A percentile compares a stretch with the other conserved stretches of the same genome.
These are phyloP conservation scores for Raphanus raphanistrum DNA, from an alignment of 345 rosid species.

Conservation along the genomic window DNA sequence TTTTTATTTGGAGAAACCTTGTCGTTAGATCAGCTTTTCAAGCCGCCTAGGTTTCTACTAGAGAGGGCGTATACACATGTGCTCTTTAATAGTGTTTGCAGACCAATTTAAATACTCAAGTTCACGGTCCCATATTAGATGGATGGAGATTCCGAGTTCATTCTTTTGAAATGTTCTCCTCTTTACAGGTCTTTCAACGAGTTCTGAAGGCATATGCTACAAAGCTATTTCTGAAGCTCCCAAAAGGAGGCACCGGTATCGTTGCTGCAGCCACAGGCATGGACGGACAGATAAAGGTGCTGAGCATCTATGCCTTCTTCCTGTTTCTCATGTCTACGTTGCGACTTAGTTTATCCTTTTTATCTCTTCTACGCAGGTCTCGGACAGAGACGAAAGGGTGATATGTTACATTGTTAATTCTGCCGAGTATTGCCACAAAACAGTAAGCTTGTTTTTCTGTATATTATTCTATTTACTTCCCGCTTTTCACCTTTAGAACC, in stretches of 20 bases:
- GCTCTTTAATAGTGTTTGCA: slow-evolving; percentile 7
- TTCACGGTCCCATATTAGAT: neutral
- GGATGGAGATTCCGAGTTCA: slow-evolving; percentile 10
- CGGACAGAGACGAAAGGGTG: slow-evolving; percentile 91
- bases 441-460: slow-evolving; percentile 56
- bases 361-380: slow-evolving; percentile 52
- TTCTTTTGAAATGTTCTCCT: slow-evolving; percentile 12
- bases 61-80: neutral
- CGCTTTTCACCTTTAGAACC: neutral
- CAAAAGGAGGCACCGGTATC: slow-evolving; percentile 91
- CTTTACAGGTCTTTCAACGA: slow-evolving; percentile 85
- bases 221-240: slow-evolving; percentile 83
- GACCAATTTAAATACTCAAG: slow-evolving; percentile 1
- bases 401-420: slow-evolving; percentile 95
- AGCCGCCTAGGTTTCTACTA: slow-evolving; percentile 5
- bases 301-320: slow-evolving; percentile 1
- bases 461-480: slow-evolving; percentile 22
- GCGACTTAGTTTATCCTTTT: neutral
- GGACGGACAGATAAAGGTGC: slow-evolving; percentile 96
- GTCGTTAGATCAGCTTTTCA: slow-evolving; percentile 21
- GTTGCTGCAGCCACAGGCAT: slow-evolving; percentile 99
- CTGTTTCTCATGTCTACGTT: slow-evolving; percentile 20
- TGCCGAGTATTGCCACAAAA: slow-evolving; percentile 91
- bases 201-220: slow-evolving; percentile 89
- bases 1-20: slow-evolving; percentile 14